Evolutionary conservation across 306 rosid genomes (phyloP).

Genomic region (Mimosa bimucronata): DNA sequence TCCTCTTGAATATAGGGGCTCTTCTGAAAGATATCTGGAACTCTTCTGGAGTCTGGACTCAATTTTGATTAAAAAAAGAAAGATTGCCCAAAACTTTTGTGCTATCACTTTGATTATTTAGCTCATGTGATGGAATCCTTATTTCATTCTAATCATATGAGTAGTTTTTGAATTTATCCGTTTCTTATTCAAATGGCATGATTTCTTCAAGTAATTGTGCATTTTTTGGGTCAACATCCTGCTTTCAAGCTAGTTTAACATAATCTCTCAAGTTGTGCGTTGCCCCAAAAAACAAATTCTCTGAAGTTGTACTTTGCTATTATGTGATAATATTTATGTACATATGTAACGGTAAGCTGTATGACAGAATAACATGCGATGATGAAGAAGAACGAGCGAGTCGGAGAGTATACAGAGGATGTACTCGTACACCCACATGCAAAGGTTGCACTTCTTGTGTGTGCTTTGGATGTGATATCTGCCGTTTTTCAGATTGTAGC

Average conservation of each 20-base stretch:
- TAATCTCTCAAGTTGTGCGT: slow-evolving; percentile 6
- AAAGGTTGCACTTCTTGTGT: slow-evolving; percentile 97
- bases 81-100: neutral
- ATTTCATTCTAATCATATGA: neutral
- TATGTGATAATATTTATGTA: neutral
- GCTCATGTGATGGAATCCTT: neutral
- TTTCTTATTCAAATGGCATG: neutral
- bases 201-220: neutral
- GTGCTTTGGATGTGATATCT: slow-evolving; percentile 87
- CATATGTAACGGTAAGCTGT: neutral
- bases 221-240: neutral
- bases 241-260: too few species aligned
- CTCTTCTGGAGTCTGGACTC: neutral
- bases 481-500: slow-evolving; percentile 93
- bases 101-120: neutral
- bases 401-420: slow-evolving; percentile 86
- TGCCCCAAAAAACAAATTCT: neutral
- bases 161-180: neutral
- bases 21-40: neutral
- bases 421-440: slow-evolving; percentile 80
- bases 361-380: slow-evolving; percentile 74
- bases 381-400: slow-evolving; percentile 94
- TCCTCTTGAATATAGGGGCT: neutral
- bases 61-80: neutral
- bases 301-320: slow-evolving; percentile 20